Evolutionary conservation across 2,329 filamentous ascomycete genomes (phyloP), one percentile per base, ranked within the genome.

Genomic region (Fusarium ramigenum): DNA sequence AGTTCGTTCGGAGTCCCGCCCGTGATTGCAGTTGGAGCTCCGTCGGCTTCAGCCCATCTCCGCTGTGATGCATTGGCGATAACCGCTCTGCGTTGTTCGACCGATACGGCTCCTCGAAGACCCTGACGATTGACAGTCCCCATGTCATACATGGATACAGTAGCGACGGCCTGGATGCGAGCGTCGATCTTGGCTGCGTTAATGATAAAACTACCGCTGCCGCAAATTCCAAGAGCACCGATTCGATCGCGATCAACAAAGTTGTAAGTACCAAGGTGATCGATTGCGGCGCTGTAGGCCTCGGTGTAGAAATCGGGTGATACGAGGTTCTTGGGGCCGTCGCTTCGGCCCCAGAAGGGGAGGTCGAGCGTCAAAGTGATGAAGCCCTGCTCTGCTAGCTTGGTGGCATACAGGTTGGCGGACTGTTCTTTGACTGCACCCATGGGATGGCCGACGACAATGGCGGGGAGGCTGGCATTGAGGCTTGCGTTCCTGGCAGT

Each of bases 81-180:
- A 8, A 12, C 16, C 0, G 39, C 43, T 19, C 39, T n/a, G 19
- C 61, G 56, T 0, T 63, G n/a, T 8, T n/a, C 19, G 4, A 14
- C 16, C 18, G 11, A 15, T 1, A 30, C 11, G 7, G 19, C 15
- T 10, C 18, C 14, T n/a, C 11, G 10, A 0, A 63, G 16, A 1
- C 61, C 61, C 3, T 49, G 37, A 2, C 61, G 61, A 9, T 32
- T 36, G 4, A 43, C 56, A 1, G 56, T 18, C 0, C 61, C 61
- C 61, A 63, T 63, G 1, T 63, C 56, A 12, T 63, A 63, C 61
- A 63, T 63, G 4, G 34, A 42, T 3, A 32, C 30, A 12, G 61
- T 63, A 7, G 61, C 61, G 9, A 63, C 21, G 2, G 61, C 61
- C 19, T 32, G 37, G 2, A 63, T 32, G 3, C 61, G 61, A 7